These are phyloP conservation scores for Curvularia spicifera DNA, from an alignment of 2,329 filamentous ascomycete species.

Conservation along the genomic window DNA sequence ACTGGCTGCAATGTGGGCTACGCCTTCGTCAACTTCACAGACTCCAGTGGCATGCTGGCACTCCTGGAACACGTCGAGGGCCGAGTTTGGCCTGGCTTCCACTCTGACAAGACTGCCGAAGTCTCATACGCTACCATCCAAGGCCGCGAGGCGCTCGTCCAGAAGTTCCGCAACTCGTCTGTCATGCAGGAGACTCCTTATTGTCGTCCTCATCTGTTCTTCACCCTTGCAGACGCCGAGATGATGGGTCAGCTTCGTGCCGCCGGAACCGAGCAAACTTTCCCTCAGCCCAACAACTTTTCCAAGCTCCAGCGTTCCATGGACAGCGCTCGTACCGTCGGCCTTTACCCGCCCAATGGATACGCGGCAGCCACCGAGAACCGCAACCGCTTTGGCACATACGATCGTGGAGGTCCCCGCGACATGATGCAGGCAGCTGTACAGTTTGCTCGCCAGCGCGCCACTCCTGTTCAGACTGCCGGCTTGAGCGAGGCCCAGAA, in stretches of 20 bases:
- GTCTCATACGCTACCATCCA: constrained; percentile 98
- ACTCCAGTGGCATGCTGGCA: constrained; percentile 57
- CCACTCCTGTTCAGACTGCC: constrained; percentile 15
- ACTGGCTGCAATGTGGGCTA: constrained; percentile 78
- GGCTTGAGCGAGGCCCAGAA: constrained; percentile 30
- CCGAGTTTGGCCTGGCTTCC: constrained; percentile 73
- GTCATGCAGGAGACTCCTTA: constrained; percentile 87
- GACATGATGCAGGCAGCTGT: constrained; percentile 37
- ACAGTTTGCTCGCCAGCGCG: constrained; percentile 26
- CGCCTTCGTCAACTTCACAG: constrained; percentile 93
- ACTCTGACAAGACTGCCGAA: constrained; percentile 83
- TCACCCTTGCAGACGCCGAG: constrained; percentile 56
- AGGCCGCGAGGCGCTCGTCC: constrained; percentile 85
- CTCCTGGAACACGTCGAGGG: constrained; percentile 42
- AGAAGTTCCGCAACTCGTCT: constrained; percentile 96
- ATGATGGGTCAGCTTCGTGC: constrained; percentile 48
- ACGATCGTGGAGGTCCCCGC: constrained; percentile 74
- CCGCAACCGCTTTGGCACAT: constrained; percentile 76
- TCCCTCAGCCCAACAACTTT: constrained; percentile 80
- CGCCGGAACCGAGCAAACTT: constrained; percentile 74
- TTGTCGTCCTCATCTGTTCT: constrained; percentile 77
- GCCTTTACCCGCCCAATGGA: constrained; percentile 82
- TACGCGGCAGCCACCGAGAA: constrained; percentile 77
- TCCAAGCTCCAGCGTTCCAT: constrained; percentile 87
- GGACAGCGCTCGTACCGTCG: constrained; percentile 84